phyloP scores from a whole-genome alignment of 1,284 basidiomycete genomes.

The Moniliophthora roreri region DNA sequence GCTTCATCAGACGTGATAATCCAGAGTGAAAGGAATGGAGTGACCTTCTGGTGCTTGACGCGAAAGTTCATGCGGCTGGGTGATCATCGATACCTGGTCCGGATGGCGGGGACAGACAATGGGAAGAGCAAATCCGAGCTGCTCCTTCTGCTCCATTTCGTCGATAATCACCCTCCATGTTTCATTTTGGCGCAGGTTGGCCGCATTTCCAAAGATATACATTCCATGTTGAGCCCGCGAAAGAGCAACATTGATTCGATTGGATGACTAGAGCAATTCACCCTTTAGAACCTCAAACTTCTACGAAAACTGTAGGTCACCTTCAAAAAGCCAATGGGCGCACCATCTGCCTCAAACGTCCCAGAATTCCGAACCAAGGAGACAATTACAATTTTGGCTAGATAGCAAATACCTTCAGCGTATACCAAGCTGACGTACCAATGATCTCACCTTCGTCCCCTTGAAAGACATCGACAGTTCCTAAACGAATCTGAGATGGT shows the following conservation, averaged over 20 bases:
- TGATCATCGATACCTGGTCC: constrained; percentile 37
- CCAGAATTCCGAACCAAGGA: constrained; percentile 73
- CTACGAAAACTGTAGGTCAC: constrained; percentile 35
- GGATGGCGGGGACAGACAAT: constrained; percentile 61
- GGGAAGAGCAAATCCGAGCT: constrained; percentile 55
- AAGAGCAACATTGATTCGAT: constrained; percentile 69
- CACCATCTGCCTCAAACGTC: constrained; percentile 30
- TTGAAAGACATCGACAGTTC: constrained; percentile 80
- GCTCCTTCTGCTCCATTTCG: constrained; percentile 46
- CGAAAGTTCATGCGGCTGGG: constrained; percentile 52
- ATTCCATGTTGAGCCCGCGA: constrained; percentile 73
- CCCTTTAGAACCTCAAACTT: no score
- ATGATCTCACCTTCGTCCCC: constrained; percentile 62
- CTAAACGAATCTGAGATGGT: constrained; percentile 51
- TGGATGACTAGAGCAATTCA: constrained; percentile 43
- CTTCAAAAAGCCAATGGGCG: constrained; percentile 72
- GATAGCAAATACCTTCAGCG: constrained; percentile 5
- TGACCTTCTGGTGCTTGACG: constrained; percentile 58
- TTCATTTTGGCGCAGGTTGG: constrained; percentile 43
- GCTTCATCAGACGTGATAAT: background rate
- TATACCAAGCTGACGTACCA: background rate
- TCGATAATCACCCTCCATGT: constrained; percentile 66
- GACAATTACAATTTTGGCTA: constrained; percentile 57
- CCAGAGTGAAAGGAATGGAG: background rate
- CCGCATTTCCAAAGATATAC: constrained; percentile 69